A percentile compares a stretch with the other conserved stretches of the same genome.
These are phyloP conservation scores for Endocladia muricata DNA, from an alignment of 31 red algal species.

Conservation along the genomic window DNA sequence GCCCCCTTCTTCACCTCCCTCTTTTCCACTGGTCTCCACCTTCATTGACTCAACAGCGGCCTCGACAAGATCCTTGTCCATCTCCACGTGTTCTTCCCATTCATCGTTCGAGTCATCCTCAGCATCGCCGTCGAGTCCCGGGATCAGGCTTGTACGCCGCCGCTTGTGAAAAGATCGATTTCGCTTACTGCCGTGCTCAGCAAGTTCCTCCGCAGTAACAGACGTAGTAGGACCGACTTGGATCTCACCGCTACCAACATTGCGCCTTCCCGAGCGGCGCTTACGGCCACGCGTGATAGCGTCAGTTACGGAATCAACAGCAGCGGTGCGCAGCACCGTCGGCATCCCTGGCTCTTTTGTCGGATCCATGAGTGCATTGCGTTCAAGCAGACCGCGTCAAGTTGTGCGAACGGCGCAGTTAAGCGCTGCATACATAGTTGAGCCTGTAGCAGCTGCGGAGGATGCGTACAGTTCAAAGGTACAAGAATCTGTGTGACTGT, in stretches of 20 bases:
- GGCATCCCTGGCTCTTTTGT: neutral
- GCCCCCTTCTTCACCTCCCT: neutral
- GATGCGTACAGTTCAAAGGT: no score
- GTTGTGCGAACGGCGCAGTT: no score
- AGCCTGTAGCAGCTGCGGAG: no score
- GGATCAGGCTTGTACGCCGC: slow-evolving; percentile 14
- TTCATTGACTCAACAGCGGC: neutral
- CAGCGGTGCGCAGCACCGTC: neutral
- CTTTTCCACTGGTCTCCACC: neutral
- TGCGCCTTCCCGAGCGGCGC: slow-evolving; percentile 1
- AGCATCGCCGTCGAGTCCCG: slow-evolving; percentile 6
- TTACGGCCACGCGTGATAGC: slow-evolving; percentile 33
- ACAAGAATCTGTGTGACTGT: no score
- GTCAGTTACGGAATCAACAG: slow-evolving; percentile 8
- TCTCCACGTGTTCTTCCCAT: slow-evolving; percentile 65
- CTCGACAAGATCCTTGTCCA: slow-evolving; percentile 23
- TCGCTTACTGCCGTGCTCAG: neutral
- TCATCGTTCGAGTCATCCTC: slow-evolving; percentile 72
- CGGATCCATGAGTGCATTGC: neutral
- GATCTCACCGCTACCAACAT: slow-evolving; percentile 6
- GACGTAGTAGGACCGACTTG: slow-evolving; percentile 3
- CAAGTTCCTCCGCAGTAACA: neutral
- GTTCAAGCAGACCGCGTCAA: no score
- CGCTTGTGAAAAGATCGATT: slow-evolving; percentile 38
- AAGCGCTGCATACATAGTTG: no score